Percentiles rank a stretch among this genome's conserved stretches.
Conservation (phyloP, 768 basidiomycete genomes). For the Chiua virens region DNA sequence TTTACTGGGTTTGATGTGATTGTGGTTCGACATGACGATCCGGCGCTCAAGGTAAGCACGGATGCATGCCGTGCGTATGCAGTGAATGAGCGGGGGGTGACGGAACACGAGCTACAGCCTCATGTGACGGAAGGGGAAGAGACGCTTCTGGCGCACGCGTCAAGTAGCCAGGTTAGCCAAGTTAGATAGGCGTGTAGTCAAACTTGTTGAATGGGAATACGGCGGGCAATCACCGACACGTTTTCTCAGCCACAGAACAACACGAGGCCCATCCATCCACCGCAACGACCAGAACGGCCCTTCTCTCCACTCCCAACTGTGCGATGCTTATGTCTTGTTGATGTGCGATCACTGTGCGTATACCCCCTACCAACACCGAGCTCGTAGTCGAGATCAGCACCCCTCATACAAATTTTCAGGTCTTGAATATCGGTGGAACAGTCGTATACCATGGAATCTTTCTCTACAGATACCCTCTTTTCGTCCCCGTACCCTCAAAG, state of each 20-base stretch:
- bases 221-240: constrained; percentile 32
- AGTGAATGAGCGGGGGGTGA: constrained; percentile 55
- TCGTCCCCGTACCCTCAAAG: constrained; percentile 15
- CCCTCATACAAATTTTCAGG: constrained; percentile 12
- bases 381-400: neutral
- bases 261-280: constrained; percentile 30
- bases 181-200: neutral
- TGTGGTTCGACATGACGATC: constrained; percentile 56
- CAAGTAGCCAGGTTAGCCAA: constrained; percentile 1
- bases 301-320: constrained; percentile 10
- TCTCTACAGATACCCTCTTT: constrained; percentile 29
- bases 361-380: neutral
- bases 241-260: constrained; percentile 36
- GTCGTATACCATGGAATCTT: constrained; percentile 34
- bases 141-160: constrained; percentile 42
- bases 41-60: constrained; percentile 53
- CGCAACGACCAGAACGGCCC: constrained; percentile 10
- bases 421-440: constrained; percentile 34
- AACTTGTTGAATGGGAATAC: constrained; percentile 19
- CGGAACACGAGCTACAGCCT: constrained; percentile 62
- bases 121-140: constrained; percentile 54
- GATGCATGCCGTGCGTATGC: constrained; percentile 72
- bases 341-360: constrained; percentile 24
- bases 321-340: constrained; percentile 25
- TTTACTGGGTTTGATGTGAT: constrained; percentile 63